A percentile compares a stretch with the other conserved stretches of the same genome.
Evolutionary conservation across 257 asterid genomes (phyloP).

Genomic region (Linaria vulgaris): DNA sequence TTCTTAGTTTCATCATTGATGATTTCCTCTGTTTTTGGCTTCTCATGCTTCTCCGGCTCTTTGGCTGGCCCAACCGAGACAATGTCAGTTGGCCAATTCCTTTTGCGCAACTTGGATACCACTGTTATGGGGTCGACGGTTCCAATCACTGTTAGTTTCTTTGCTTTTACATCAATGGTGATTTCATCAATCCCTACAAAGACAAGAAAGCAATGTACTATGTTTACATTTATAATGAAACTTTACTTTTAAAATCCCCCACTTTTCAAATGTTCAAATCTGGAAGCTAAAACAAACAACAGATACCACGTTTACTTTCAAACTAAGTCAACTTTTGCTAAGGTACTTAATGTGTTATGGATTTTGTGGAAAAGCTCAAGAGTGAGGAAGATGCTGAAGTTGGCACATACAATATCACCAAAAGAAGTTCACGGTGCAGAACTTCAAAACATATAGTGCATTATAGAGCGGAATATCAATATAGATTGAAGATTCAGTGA

Average conservation of each 20-base stretch:
- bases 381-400: too few species aligned
- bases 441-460: too few species aligned
- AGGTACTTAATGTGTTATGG: too few species aligned
- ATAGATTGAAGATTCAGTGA: too few species aligned
- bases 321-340: too few species aligned
- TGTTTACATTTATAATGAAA: background rate
- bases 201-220: background rate
- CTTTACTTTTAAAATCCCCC: background rate
- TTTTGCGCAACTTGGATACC: slow-evolving; percentile 55
- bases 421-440: too few species aligned
- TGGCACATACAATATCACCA: too few species aligned
- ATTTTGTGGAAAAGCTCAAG: too few species aligned
- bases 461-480: too few species aligned
- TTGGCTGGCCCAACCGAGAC: slow-evolving; percentile 48
- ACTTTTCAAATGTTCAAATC: background rate
- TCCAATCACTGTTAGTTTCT: slow-evolving; percentile 49
- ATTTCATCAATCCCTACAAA: slow-evolving; percentile 59
- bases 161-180: slow-evolving; percentile 44
- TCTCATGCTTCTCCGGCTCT: slow-evolving; percentile 50
- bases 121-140: slow-evolving; percentile 56
- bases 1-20: slow-evolving; percentile 32
- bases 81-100: slow-evolving; percentile 45
- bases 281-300: too few species aligned
- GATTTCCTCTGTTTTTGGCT: slow-evolving; percentile 32
- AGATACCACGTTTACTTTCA: too few species aligned